Evolutionary conservation across 164 flowering plant genomes (phyloP), one percentile per base, ranked within the genome.

Genomic region (Vitis labrusca): DNA sequence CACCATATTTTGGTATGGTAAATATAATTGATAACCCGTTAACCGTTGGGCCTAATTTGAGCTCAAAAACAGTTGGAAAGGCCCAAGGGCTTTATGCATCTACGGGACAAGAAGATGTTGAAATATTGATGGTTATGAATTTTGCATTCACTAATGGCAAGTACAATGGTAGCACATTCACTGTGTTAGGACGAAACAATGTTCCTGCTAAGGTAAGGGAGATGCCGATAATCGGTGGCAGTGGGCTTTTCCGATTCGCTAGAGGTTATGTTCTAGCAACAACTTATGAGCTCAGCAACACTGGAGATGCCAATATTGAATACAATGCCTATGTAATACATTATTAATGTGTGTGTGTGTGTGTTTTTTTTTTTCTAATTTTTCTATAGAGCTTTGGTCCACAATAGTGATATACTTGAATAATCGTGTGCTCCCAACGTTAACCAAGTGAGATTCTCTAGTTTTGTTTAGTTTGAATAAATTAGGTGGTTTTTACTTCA

Each of bases 201-300:
- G 76, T 74, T 50, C 9, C 61, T 8, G n/a, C 65, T 3, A 50
- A 58, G 13, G 79, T 76, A 32, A 63, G 85, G 17, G 85, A 83
- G 65, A 63, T 83, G 77, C 71, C 85, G 8, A 77, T 83, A 44
- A 23, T 80, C 8, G 85, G 85, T 12, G 83, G 85, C 0, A 74
- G 76, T 23, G 84, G 84, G 13, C 69, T 71, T 30, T 80, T 70
- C 59, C 11, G 64, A 47, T 69, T 63, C 48, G 73, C 67, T 19
- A 16, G 62, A 11, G 73, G 73, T 2, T 63, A 63, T 12, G 73
- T 56, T 19, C 14, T 27, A 7, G 61, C 16, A 10, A 44, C 5
- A 3, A 70, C 73, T 12, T 14, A 63, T 17, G 8, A 47, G 10
- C 3, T 63, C 10, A 11, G 37, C 7, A 0, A 63, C 8, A 55